Conservation (phyloP, 352 stramenopile species). For the Peronospora destructor region DNA sequence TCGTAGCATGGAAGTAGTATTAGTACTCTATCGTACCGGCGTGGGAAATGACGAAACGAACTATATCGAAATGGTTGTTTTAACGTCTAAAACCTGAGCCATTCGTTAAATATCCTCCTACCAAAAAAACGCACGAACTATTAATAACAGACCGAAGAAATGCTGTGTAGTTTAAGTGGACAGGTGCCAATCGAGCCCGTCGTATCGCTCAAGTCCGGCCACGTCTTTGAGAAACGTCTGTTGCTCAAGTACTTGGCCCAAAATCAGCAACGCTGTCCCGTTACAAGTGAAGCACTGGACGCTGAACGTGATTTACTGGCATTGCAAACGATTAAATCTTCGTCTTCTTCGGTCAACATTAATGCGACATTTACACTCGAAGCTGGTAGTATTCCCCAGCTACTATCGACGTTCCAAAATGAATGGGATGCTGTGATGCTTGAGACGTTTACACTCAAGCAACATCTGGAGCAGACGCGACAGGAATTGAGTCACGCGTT, state of each 20-base stretch:
- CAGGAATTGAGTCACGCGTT: conserved; percentile 91
- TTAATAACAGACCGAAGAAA: conserved; percentile 15
- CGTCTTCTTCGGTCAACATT: neutral
- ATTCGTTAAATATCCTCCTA: conserved; percentile 12
- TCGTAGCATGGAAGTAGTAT: too few species aligned
- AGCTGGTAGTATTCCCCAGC: conserved; percentile 49
- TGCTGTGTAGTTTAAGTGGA: conserved; percentile 80
- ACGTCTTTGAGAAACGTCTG: conserved; percentile 85
- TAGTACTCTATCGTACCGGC: too few species aligned
- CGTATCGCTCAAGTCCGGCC: conserved; percentile 72
- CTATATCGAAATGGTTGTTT: neutral
- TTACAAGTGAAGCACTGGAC: conserved; percentile 63
- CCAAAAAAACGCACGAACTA: neutral
- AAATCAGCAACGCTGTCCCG: conserved; percentile 64
- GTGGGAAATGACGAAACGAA: too few species aligned
- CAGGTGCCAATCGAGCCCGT: conserved; percentile 80
- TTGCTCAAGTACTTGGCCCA: conserved; percentile 74
- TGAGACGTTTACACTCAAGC: conserved; percentile 91
- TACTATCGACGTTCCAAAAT: conserved; percentile 79
- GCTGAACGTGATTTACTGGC: conserved; percentile 54
- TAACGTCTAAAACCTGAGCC: neutral
- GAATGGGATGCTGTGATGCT: conserved; percentile 93
- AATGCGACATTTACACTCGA: conserved; percentile 31
- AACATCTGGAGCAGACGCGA: conserved; percentile 91
- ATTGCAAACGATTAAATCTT: conserved; percentile 34